phyloP scores from a whole-genome alignment of 192 early-diverging fungal genomes.

The Helicostylum pulchrum region DNA sequence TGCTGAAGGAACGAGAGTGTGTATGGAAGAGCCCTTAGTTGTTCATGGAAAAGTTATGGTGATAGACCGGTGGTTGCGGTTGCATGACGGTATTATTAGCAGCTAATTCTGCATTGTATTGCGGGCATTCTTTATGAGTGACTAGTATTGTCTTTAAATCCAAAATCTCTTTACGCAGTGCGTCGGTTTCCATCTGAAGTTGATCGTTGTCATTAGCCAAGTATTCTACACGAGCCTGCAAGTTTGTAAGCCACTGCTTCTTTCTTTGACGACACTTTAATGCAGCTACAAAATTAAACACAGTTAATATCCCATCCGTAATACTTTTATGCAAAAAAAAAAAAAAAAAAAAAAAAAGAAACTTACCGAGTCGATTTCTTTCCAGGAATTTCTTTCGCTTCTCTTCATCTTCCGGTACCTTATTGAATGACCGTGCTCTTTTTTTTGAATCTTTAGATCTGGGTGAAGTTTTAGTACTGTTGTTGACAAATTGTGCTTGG shows the following conservation, averaged over 20 bases:
- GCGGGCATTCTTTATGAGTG: constrained; percentile 9
- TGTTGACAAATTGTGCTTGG: constrained; percentile 4
- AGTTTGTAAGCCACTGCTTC: constrained; percentile 81
- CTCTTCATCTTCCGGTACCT: constrained; percentile 9
- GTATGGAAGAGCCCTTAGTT: no score
- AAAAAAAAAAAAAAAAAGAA: no score
- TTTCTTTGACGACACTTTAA: constrained; percentile 90
- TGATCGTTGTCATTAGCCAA: constrained; percentile 63
- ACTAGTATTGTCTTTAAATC: constrained; percentile 67
- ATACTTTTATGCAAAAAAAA: no score
- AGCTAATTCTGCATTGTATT: no score
- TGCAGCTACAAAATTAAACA: constrained; percentile 64
- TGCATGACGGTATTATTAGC: no score
- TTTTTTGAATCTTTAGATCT: constrained; percentile 4
- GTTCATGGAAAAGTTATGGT: no score
- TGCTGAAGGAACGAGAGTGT: no score
- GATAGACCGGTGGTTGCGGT: no score
- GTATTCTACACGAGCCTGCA: constrained; percentile 64
- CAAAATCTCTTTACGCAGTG: constrained; percentile 66
- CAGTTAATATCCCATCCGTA: neutral
- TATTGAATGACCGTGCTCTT: constrained; percentile 5
- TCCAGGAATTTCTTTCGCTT: constrained; percentile 84
- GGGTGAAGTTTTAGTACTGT: no score
- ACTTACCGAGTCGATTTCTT: constrained; percentile 78
- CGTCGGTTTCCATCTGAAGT: constrained; percentile 52